Evolutionary conservation across 1,284 basidiomycete genomes (phyloP), one percentile per base, ranked within the genome.

Genomic region (Leccinum pallidistipes): DNA sequence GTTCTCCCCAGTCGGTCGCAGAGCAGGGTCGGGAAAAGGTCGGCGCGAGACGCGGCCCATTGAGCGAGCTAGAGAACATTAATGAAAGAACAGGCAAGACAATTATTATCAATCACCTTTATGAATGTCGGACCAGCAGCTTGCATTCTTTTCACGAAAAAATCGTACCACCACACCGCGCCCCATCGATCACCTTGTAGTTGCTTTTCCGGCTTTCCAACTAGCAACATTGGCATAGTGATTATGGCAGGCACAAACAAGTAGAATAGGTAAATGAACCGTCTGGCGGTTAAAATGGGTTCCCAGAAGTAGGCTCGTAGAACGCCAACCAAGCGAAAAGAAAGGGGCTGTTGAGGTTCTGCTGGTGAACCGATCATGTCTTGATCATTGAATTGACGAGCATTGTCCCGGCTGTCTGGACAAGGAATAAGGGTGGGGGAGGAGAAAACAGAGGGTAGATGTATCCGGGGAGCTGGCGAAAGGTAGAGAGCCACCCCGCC

Each of bases 11-110:
- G 83, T 64, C 86, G 84, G 61, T 92, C 84, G 75, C 97, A 99
- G 5, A 99, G 85, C n/a, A 86, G 77, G n/a, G 89, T 82, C 1
- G 97, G 94, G 78, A 99, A 99, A 5, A 99, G 80, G 75, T 99
- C 97, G 53, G 91, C 90, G 58, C 97, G 86, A 31, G 95, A 96
- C 5, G 92, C 97, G 1, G 97, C 97, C 97, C 97, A 99, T 83
- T 99, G 97, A 1, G 94, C 94, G 56, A 99, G 85, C 92, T 95
- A 69, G 16, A 59, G 51, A 62, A 51, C 49, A 53, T 63, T 61
- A 53, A 64, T 64, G 57, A 58, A 31, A 59, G 24, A n/a, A 24
- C n/a, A 34, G 11, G 38, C 51, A 63, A 47, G 60, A 58, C 18
- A 53, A 55, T 24, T 6, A 31, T 56, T 40, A 31, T 45, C 2